phyloP scores from a whole-genome alignment of 371 early-diverging fungal species.

The Rhizopus arrhizus region DNA sequence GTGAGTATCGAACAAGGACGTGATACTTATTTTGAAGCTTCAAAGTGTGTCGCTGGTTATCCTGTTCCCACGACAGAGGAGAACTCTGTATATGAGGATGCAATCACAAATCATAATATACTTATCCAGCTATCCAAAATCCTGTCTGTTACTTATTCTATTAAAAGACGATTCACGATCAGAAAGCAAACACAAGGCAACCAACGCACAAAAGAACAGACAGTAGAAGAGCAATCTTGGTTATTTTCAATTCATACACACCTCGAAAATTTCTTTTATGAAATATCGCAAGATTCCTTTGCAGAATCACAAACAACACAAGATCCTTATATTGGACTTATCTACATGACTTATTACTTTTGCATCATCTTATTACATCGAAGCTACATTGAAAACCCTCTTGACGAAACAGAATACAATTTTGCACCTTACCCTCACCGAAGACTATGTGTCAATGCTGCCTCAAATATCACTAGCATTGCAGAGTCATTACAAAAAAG shows the following conservation, averaged over 20 bases:
- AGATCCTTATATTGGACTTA: constrained; percentile 43
- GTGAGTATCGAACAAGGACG: constrained; percentile 51
- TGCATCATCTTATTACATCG: constrained; percentile 80
- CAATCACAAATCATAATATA: constrained; percentile 41
- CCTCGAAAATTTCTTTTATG: constrained; percentile 50
- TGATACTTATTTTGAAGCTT: constrained; percentile 31
- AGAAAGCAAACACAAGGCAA: constrained; percentile 39
- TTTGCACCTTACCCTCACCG: constrained; percentile 39
- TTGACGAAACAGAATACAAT: constrained; percentile 27
- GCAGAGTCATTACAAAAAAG: constrained; percentile 35
- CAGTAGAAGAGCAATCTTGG: constrained; percentile 43
- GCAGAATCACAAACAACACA: constrained; percentile 47
- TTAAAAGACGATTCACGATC: constrained; percentile 28
- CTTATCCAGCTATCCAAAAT: constrained; percentile 44
- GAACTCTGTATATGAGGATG: constrained; percentile 41
- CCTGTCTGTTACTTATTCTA: constrained; percentile 38
- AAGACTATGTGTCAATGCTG: constrained; percentile 42
- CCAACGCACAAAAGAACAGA: constrained; percentile 27
- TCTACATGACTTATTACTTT: constrained; percentile 82
- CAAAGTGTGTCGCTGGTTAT: constrained; percentile 44
- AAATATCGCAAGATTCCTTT: constrained; percentile 54
- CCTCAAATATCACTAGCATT: constrained; percentile 48
- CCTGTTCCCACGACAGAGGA: constrained; percentile 46
- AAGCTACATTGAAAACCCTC: constrained; percentile 56
- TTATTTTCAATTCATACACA: constrained; percentile 48